Base-by-base conservation (phyloP, 495 filamentous ascomycete species). In the Rusavskia elegans region DNA sequence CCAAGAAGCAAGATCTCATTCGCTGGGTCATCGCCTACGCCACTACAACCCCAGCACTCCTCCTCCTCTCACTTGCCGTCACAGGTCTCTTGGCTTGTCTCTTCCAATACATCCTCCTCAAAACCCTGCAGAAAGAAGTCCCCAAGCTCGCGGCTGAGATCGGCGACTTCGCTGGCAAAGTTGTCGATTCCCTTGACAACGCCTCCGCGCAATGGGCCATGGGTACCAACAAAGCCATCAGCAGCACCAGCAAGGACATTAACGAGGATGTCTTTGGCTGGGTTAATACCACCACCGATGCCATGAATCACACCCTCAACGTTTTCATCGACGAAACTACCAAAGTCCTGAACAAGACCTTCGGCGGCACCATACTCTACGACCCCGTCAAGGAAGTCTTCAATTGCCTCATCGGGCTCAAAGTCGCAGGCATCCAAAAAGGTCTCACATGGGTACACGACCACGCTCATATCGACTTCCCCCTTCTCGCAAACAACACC, bases 381-480 rank as follows among this genome's bases (percentile, higher is more conserved):
- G 73, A 78, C 4, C 84, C 88, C 0, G 74, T 94, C 44, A 67
- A 75, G 39, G 84, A 82, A 5, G 71, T 94, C 17, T 76, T 89
- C 50, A 71, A 83, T 57, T 93, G 88, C 56, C 61, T 93, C 11
- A 74, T 93, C 51, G 78, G 73, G n/a, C 64, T 87, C 53, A 89
- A 90, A 67, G 65, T 90, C 53, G 76, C 78, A 14, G 69, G 79
- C 11, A 74, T 97, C 55, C 73, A 97, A 62, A 80, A 82, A 57
- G 92, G 84, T 9, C 77, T 97, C 0, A 93, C 85, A 0, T 98
- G 89, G 88, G 82, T 93, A 32, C 72, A 80, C 52, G 82, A 97
- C 57, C 62, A 96, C 58, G 89, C 93, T 1, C 77, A 93, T 48
- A 74, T 98, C 56, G 68, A 79, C 53, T 83, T 98, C 60, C 92